Percentiles rank a stretch among this genome's conserved stretches.
These are phyloP conservation scores for Torulaspora delbrueckii DNA, from an alignment of 805 yeast genomes.

Conservation along the genomic window DNA sequence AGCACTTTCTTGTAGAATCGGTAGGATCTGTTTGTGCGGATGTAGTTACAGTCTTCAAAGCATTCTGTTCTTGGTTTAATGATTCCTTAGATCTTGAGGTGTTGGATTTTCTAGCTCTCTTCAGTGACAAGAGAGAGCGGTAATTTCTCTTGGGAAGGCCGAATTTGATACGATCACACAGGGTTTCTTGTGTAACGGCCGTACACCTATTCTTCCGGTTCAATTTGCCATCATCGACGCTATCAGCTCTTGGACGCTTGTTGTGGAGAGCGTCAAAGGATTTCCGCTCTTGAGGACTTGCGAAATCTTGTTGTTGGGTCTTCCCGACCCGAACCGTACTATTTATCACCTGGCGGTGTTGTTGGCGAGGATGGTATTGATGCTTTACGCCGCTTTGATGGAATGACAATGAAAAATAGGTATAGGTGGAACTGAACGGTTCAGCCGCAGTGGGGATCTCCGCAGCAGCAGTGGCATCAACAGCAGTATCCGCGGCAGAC, in stretches of 20 bases:
- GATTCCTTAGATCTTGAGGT: neutral
- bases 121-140: constrained; percentile 1
- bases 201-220: constrained; percentile 2
- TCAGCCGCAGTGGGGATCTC: constrained; percentile 6
- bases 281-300: constrained; percentile 1
- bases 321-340: constrained; percentile 1
- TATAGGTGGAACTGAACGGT: constrained; percentile 6
- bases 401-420: constrained; percentile 3
- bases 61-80: neutral
- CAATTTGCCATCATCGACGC: neutral
- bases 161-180: constrained; percentile 7
- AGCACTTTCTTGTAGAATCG: neutral
- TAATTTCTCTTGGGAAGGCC: neutral
- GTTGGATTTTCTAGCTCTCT: neutral
- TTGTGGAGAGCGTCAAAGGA: constrained; percentile 2
- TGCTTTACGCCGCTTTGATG: constrained; percentile 1
- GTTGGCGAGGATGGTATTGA: neutral
- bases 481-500: constrained; percentile 7
- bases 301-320: constrained; percentile 1
- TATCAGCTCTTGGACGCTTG: constrained; percentile 1
- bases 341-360: constrained; percentile 4
- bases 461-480: constrained; percentile 4
- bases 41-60: neutral
- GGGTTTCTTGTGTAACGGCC: neutral
- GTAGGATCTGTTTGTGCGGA: neutral